phyloP scores from a whole-genome alignment of 1,139 yeast genomes.

The Magnusiomyces tetraspermus region DNA sequence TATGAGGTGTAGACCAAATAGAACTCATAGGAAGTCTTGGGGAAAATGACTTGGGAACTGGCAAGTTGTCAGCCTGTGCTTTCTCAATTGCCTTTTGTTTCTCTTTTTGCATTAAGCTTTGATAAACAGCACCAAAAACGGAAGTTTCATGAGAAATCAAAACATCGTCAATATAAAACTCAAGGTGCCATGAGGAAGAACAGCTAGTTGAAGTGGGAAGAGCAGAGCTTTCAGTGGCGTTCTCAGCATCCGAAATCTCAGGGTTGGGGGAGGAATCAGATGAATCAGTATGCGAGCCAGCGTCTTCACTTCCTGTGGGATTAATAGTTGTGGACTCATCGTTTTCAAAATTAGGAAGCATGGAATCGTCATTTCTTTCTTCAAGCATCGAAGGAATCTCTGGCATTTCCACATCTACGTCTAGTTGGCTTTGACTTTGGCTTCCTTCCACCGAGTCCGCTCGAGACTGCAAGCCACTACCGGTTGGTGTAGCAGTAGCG shows the following conservation, averaged over 20 bases:
- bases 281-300: not conserved
- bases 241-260: not conserved
- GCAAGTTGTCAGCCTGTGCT: not conserved
- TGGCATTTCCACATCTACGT: not conserved
- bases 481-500: not conserved
- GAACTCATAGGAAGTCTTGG: conserved; percentile 28
- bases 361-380: not conserved
- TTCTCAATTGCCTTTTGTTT: not conserved
- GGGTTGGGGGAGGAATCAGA: conserved; percentile 8
- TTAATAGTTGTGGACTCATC: not conserved
- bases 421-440: not conserved
- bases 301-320: not conserved
- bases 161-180: conserved; percentile 55
- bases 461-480: no score
- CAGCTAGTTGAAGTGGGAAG: not conserved
- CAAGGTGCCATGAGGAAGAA: conserved; percentile 37
- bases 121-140: conserved; percentile 68
- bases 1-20: conserved; percentile 52
- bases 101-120: conserved; percentile 37
- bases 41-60: not conserved
- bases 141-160: conserved; percentile 61
- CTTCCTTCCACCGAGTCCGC: no score
- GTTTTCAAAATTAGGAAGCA: not conserved
- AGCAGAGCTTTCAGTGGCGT: not conserved
- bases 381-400: not conserved